phyloP scores from a whole-genome alignment of 1,284 basidiomycete genomes.

The Moesziomyces sp. region DNA sequence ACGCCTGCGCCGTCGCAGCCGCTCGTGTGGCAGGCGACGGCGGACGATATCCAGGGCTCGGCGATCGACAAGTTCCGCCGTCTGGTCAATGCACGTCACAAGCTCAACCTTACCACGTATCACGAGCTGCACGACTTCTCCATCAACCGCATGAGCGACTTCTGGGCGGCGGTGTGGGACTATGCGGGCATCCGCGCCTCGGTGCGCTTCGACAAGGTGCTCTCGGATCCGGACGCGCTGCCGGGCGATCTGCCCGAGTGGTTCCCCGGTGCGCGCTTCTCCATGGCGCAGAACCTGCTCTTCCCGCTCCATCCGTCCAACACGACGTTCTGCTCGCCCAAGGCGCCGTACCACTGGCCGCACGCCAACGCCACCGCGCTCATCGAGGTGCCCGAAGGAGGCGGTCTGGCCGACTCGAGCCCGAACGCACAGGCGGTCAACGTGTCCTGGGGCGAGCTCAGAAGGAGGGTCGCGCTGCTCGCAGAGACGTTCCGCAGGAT shows the following conservation, averaged over 20 bases:
- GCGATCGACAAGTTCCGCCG: slow-evolving; percentile 49
- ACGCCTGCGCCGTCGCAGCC: slow-evolving; percentile 18
- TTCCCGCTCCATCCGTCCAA: slow-evolving; percentile 54
- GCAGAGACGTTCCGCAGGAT: slow-evolving; percentile 37
- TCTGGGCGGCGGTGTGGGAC: slow-evolving; percentile 49
- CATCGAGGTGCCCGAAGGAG: slow-evolving; percentile 46
- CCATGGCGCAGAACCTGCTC: slow-evolving; percentile 48
- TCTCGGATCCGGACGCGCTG: slow-evolving; percentile 41
- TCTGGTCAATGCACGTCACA: slow-evolving; percentile 35
- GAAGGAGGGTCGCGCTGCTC: slow-evolving; percentile 36
- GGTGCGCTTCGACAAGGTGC: slow-evolving; percentile 25
- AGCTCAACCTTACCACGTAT: slow-evolving; percentile 41
- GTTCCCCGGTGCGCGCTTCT: slow-evolving; percentile 44
- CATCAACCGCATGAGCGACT: slow-evolving; percentile 37
- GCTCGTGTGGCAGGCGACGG: slow-evolving; percentile 38
- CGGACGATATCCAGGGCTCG: slow-evolving; percentile 24
- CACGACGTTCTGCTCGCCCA: slow-evolving; percentile 35
- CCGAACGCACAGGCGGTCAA: slow-evolving; percentile 12
- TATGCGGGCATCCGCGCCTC: slow-evolving; percentile 42
- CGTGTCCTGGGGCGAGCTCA: slow-evolving; percentile 46
- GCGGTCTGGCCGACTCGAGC: slow-evolving; percentile 22
- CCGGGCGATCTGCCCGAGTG: slow-evolving; percentile 46
- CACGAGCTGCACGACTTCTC: slow-evolving; percentile 50
- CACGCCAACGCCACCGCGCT: slow-evolving; percentile 16
- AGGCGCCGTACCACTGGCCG: slow-evolving; percentile 47